Conservation (phyloP, 2,329 filamentous ascomycete species). For the Xylariaceae sp. region DNA sequence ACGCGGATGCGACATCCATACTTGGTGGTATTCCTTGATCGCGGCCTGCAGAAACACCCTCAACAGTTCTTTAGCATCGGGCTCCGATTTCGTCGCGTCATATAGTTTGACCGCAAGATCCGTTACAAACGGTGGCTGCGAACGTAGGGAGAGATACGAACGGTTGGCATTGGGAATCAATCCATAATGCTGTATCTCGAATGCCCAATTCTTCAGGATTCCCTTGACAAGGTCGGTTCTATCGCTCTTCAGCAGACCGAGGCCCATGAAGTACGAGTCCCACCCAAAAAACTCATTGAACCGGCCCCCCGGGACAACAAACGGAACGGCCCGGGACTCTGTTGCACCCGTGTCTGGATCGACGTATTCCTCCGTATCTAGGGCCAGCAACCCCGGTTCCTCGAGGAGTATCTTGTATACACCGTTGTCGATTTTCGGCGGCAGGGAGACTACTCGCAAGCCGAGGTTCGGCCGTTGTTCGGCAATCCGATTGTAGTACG, state of each 20-base stretch:
- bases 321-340: conserved; percentile 5
- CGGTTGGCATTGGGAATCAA: conserved; percentile 9
- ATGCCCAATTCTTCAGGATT: conserved; percentile 7
- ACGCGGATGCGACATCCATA: conserved; percentile 3
- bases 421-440: neutral
- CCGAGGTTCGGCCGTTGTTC: conserved; percentile 2
- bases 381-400: conserved; percentile 3
- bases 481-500: conserved; percentile 4
- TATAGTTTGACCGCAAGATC: conserved; percentile 1
- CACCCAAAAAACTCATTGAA: conserved; percentile 13
- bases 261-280: conserved; percentile 11
- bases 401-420: conserved; percentile 3
- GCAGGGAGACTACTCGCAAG: conserved; percentile 1
- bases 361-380: conserved; percentile 4
- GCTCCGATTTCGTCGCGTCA: neutral
- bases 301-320: conserved; percentile 6
- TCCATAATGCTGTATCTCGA: conserved; percentile 10
- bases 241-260: conserved; percentile 2
- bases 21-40: conserved; percentile 6
- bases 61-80: conserved; percentile 1
- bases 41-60: conserved; percentile 2
- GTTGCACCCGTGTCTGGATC: neutral
- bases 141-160: conserved; percentile 6
- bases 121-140: conserved; percentile 8
- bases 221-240: conserved; percentile 1